These are phyloP conservation scores for Byssochlamys sp. DNA, from an alignment of 2,329 filamentous ascomycete genomes.

Conservation along the genomic window DNA sequence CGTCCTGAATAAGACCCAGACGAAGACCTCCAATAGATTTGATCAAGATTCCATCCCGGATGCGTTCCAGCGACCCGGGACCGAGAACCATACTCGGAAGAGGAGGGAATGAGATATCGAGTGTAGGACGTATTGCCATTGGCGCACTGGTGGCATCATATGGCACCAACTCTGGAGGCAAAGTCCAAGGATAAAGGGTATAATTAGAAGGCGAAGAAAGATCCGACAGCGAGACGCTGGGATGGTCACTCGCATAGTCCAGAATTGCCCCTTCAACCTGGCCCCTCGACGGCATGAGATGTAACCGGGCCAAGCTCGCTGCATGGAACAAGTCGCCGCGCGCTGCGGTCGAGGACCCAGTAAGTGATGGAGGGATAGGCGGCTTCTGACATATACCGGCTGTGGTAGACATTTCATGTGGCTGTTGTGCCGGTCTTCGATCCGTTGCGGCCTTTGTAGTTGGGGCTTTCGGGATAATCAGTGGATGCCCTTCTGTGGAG, in stretches of 20 bases:
- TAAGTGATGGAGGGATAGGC: conserved; percentile 52
- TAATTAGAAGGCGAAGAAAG: conserved; percentile 60
- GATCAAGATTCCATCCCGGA: conserved; percentile 50
- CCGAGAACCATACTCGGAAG: conserved; percentile 41
- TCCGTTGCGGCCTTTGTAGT: background rate
- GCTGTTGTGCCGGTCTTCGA: background rate
- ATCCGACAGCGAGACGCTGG: conserved; percentile 47
- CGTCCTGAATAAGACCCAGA: conserved; percentile 41
- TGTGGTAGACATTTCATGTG: conserved; percentile 6
- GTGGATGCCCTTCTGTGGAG: conserved; percentile 87
- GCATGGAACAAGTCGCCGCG: conserved; percentile 79
- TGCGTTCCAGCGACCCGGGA: conserved; percentile 45
- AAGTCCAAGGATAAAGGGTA: conserved; percentile 85
- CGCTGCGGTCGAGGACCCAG: conserved; percentile 68
- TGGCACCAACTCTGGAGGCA: conserved; percentile 67
- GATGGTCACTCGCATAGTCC: conserved; percentile 46
- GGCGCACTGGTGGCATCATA: conserved; percentile 65
- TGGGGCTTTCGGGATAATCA: conserved; percentile 60
- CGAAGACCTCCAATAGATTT: conserved; percentile 53
- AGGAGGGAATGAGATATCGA: conserved; percentile 58
- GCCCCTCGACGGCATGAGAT: conserved; percentile 55
- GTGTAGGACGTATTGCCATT: conserved; percentile 60
- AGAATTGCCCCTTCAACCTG: conserved; percentile 50
- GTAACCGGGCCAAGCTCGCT: conserved; percentile 70
- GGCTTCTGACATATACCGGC: conserved; percentile 58